Evolutionary conservation across 192 early-diverging fungal genomes (phyloP), one percentile per base, ranked within the genome.

Genomic region (Rhizophagus prolifer): DNA sequence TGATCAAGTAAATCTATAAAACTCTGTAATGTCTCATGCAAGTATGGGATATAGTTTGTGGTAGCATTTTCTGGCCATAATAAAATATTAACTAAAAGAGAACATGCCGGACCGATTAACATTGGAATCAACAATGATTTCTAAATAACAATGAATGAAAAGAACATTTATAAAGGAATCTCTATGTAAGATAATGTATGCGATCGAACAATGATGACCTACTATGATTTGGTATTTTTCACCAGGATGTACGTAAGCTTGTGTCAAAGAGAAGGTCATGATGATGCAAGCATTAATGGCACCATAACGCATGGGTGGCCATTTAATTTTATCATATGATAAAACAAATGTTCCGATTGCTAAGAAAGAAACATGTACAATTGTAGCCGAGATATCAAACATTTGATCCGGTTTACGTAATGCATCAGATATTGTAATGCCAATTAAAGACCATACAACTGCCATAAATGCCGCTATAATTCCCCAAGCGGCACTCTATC

Each of bases 281-380:
- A 72, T 58, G 3, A 72, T 72, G 13, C 44, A 38, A 4, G 70
- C 70, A 72, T 72, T 58, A 2, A 72, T 58, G 10, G 70, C 14
- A 30, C 70, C 70, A 72, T 30, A 72, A 31, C 70, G 44, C 70
- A 72, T 72, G 4, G 70, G 44, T 58, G 41, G 70, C 70, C 70
- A 72, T 72, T 72, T 72, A 30, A 72, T 72, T 58, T 72, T 72
- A 58, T 58, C 70, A 58, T 72, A 72, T 30, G 70, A 72, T 72
- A 72, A 58, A 54, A 30, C 8, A 72, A 72, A 72, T 19, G 70
- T 72, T 50, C 70, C 70, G 14, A 72, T 54, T n/a, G 70, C 44
- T n/a, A 72, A 58, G 28, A 47, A 58, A 54, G 21, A 9, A 28
- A 72, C 26, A n/a, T 72, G 26, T 12, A 72, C 23, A 4, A 58